Base-by-base conservation (phyloP, 2,329 filamentous ascomycete species). In the Neopestalotiopsis sp. region DNA sequence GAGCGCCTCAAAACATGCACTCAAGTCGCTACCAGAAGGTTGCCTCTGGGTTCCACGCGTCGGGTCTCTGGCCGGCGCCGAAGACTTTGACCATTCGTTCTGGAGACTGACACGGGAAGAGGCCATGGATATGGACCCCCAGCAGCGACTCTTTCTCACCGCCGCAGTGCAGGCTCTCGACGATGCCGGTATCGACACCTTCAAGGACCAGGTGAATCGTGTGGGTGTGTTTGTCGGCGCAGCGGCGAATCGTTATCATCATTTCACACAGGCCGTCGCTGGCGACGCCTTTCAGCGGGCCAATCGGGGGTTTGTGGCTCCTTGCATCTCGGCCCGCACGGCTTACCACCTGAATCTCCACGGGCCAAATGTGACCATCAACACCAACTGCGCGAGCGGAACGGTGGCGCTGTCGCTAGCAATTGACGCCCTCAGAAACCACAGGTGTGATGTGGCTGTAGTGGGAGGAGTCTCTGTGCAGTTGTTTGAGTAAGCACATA, bases 381-480 rank as follows among this genome's bases (percentile, higher is more conserved):
- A 58, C 20, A 58, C 56, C 28, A 58, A 58, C 3, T 58, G 56
- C 28, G 56, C 56, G n/a, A 58, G 56, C 56, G 56, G 56, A 12
- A 58, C 56, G n/a, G 56, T 58, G 56, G 56, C 56, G 4, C n/a
- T 58, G 13, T 20, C 56, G 56, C 56, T 58, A 20, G 56, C 56
- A 2, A 30, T 58, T 12, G 56, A 58, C 20, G 56, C 56, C 4
- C 14, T 58, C 13, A 58, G 56, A 20, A 58, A 58, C 12, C 56
- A 30, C 56, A 20, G 56, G n/a, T 58, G 56, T 28, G 56, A 58
- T 58, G 56, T 58, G 10, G 56, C 56, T 20, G 56, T 58, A 9
- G 56, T 58, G 12, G 56, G 56, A 24, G 56, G 56, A 30, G 56
- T 58, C n/a, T 58, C 56, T 12, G 56, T 58, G n/a, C 56, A 58